A percentile compares a stretch with the other conserved stretches of the same genome.
Evolutionary conservation across 1,284 basidiomycete species (phyloP).

Genomic region (Sutorius eximius): DNA sequence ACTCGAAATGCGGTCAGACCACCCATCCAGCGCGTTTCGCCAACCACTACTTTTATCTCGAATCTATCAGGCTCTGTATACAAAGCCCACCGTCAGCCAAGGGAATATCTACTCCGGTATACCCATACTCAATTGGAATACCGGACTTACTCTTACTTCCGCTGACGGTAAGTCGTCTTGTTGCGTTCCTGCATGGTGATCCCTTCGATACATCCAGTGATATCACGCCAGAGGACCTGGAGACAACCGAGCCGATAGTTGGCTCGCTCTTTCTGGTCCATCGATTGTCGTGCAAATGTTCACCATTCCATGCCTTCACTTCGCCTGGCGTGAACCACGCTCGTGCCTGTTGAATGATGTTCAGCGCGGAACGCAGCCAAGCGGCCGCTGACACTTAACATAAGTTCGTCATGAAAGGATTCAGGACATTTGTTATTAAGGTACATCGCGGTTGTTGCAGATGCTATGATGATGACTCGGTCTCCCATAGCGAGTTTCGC

Average conservation of each 20-base stretch:
- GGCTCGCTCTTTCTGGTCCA: not conserved
- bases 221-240: not conserved
- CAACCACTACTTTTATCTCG: not conserved
- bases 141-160: not conserved
- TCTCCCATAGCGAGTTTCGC: not conserved
- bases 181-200: not conserved
- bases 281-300: not conserved
- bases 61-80: not conserved
- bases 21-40: not conserved
- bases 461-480: not conserved
- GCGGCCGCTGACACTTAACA: not conserved
- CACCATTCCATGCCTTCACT: not conserved
- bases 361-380: not conserved
- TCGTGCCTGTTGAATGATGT: not conserved
- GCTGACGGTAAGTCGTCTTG: not conserved
- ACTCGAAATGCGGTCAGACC: not conserved
- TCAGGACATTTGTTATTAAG: too few species aligned
- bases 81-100: not conserved
- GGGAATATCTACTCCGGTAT: not conserved
- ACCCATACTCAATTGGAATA: not conserved
- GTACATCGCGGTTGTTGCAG: not conserved
- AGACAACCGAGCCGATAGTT: not conserved
- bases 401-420: not conserved
- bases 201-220: not conserved
- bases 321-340: not conserved